Conservation (phyloP, 148 eudicot species). For the Suaeda aralocaspica region DNA sequence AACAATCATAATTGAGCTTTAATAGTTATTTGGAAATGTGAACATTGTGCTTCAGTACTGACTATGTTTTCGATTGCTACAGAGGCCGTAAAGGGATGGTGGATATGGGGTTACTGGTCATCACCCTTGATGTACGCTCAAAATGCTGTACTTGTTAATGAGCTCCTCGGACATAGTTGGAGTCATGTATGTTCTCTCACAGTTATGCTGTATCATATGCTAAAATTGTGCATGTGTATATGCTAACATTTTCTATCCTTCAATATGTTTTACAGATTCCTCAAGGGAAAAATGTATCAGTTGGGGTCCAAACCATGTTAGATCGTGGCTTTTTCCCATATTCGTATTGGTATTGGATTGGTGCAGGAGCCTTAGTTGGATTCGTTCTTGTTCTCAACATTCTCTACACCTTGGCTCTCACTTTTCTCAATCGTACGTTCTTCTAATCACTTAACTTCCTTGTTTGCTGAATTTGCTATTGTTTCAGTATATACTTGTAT, state of each 20-base stretch:
- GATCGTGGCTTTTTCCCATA: conserved; percentile 38
- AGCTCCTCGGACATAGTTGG: conserved; percentile 71
- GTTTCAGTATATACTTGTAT: neutral
- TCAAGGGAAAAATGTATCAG: conserved; percentile 23
- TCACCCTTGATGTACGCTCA: conserved; percentile 82
- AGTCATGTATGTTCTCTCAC: conserved; percentile 34
- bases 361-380: conserved; percentile 52
- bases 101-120: conserved; percentile 80
- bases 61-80: conserved; percentile 15
- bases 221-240: neutral
- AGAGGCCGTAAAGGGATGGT: conserved; percentile 62
- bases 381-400: conserved; percentile 40
- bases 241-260: neutral
- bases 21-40: neutral
- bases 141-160: conserved; percentile 59
- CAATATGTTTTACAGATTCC: conserved; percentile 28
- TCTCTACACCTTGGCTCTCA: conserved; percentile 38
- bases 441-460: neutral
- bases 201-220: neutral
- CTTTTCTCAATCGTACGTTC: conserved; percentile 45
- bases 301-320: conserved; percentile 34
- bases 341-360: conserved; percentile 64
- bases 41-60: neutral
- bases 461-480: neutral
- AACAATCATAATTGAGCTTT: neutral